Evolutionary conservation across 78 protist genomes (phyloP), one percentile per base, ranked within the genome.

Genomic region (Dictyostelium citrinum): DNA sequence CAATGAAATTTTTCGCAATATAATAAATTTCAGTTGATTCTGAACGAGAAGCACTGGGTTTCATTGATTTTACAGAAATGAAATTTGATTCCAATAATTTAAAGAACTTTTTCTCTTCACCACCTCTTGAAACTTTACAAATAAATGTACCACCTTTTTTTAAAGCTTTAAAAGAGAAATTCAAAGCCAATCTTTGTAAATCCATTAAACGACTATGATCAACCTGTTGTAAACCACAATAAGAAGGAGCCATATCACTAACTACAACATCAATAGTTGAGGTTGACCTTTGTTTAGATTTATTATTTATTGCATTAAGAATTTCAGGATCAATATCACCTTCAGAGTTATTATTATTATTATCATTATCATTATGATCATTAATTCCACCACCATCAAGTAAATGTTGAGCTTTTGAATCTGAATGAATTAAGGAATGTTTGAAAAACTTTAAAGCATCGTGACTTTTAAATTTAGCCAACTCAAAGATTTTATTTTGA

Each of bases 21-120:
- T 78, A 88, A 58, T 78, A 88, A 9, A 88, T 88, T 68, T 88
- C 93, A 12, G 93, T 41, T 43, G 93, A 88, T 55, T 88, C 93
- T 17, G 17, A 27, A n/a, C 93, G 68, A n/a, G 93, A 88, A 16
- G 93, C 85, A 39, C 68, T 81, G 12, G 93, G 93, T 49, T 88
- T 88, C 71, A 88, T 67, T 17, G 93, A 78, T 88, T 88, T 88
- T 10, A 78, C 76, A n/a, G 68, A 16, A 16, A 39, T 10, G 45
- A 88, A 88, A 35, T 79, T 27, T 4, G 31, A 0, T 67, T 88
- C 55, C 29, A 88, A 64, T 20, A 46, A 17, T 46, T 88, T 76
- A 10, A 78, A 79, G 35, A 88, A 46, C 1, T n/a, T 6, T 41
- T 46, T 79, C 49, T 88, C 93, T 43, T 58, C 43, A 3, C 93